Conservation (phyloP, 129 eudicot genomes). For the Centaurea solstitialis region DNA sequence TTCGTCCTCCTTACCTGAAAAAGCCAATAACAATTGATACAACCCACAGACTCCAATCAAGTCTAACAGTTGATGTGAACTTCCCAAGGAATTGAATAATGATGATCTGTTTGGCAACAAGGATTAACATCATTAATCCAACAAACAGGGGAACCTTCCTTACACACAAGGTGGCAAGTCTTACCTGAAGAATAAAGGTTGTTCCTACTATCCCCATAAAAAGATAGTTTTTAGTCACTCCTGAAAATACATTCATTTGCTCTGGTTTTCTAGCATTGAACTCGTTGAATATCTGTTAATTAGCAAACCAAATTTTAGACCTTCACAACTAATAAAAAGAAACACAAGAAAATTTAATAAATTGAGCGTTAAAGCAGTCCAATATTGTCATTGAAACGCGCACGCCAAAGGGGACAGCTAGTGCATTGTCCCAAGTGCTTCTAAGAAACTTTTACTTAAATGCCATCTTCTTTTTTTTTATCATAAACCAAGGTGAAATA, state of each 20-base stretch:
- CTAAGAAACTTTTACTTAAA: neutral
- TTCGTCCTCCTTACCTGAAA: constrained; percentile 43
- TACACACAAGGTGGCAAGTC: neutral
- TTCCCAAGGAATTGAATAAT: constrained; percentile 79
- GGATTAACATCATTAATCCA: neutral
- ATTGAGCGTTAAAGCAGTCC: neutral
- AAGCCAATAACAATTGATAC: constrained; percentile 64
- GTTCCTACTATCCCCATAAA: constrained; percentile 72
- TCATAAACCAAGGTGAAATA: neutral
- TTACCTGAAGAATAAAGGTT: constrained; percentile 83
- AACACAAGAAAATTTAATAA: neutral
- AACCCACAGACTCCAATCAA: constrained; percentile 55
- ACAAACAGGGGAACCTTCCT: neutral
- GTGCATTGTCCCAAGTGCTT: neutral
- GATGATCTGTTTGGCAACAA: constrained; percentile 40
- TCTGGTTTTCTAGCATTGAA: constrained; percentile 92
- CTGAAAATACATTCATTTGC: constrained; percentile 63
- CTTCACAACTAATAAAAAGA: neutral
- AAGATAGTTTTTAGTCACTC: constrained; percentile 74
- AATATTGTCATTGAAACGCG: neutral
- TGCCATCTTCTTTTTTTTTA: neutral
- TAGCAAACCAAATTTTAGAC: constrained; percentile 7
- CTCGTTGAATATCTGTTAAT: constrained; percentile 81
- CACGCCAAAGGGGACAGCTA: neutral
- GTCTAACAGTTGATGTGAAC: constrained; percentile 69